phyloP scores from a whole-genome alignment of 2,329 filamentous ascomycete genomes.

The Arthroderma sp. region DNA sequence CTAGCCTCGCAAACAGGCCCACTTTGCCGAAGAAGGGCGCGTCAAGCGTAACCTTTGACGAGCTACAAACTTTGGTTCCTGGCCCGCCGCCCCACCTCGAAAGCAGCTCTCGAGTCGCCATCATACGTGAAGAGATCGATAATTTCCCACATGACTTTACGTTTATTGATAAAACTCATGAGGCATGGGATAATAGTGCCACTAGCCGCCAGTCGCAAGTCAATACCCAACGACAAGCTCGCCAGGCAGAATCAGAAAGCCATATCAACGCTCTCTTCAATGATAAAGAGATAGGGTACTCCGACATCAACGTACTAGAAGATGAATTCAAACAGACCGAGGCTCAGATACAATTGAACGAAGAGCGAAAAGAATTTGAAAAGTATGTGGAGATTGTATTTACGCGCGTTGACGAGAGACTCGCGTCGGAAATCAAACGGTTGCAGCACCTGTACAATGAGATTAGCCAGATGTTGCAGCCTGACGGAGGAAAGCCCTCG shows the following conservation, averaged over 20 bases:
- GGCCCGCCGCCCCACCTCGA: conserved; percentile 24
- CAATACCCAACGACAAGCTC: conserved; percentile 38
- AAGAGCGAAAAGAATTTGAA: conserved; percentile 42
- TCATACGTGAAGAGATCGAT: conserved; percentile 24
- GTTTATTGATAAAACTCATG: conserved; percentile 32
- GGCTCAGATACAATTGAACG: conserved; percentile 39
- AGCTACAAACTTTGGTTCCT: conserved; percentile 27
- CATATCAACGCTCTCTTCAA: conserved; percentile 45
- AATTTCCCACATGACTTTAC: conserved; percentile 32
- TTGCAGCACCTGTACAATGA: conserved; percentile 38
- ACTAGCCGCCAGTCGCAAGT: conserved; percentile 34
- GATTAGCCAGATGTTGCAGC: conserved; percentile 28
- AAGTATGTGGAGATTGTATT: conserved; percentile 41
- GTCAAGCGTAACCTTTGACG: conserved; percentile 21
- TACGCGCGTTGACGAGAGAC: conserved; percentile 36
- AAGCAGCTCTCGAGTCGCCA: conserved; percentile 25
- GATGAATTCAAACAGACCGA: conserved; percentile 45
- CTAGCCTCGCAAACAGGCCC: conserved; percentile 19
- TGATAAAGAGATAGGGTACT: conserved; percentile 46
- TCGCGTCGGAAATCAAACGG: conserved; percentile 40
- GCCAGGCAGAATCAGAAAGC: conserved; percentile 42
- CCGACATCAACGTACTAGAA: conserved; percentile 44
- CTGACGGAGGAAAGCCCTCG: conserved; percentile 26
- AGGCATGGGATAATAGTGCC: conserved; percentile 38
- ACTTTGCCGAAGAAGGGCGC: conserved; percentile 24